These are phyloP conservation scores for Chaetomidium leptoderma DNA, from an alignment of 495 filamentous ascomycete genomes.

Conservation along the genomic window DNA sequence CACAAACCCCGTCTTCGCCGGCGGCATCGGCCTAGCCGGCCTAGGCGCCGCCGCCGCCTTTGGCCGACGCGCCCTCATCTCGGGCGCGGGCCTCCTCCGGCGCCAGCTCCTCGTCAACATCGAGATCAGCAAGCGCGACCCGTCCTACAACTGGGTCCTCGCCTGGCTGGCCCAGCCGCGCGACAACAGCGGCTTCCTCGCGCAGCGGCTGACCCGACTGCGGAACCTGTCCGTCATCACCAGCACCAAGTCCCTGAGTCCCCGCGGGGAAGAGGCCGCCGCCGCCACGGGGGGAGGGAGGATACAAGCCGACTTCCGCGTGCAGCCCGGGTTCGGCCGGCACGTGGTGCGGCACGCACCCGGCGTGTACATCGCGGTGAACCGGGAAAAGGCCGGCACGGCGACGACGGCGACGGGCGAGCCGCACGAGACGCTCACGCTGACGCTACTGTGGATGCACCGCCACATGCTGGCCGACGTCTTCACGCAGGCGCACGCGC, in stretches of 20 bases:
- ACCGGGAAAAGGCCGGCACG: slow-evolving; percentile 73
- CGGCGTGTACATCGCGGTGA: slow-evolving; percentile 74
- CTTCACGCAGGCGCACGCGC: slow-evolving; percentile 75
- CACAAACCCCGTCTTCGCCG: slow-evolving; percentile 55
- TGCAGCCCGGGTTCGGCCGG: slow-evolving; percentile 85
- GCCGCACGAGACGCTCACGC: slow-evolving; percentile 89
- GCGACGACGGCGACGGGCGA: slow-evolving; percentile 70
- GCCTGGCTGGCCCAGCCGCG: slow-evolving; percentile 89
- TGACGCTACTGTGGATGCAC: slow-evolving; percentile 86
- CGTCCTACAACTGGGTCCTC: slow-evolving; percentile 90
- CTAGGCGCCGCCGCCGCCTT: slow-evolving; percentile 73
- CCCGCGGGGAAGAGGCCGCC: slow-evolving; percentile 48
- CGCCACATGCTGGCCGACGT: slow-evolving; percentile 81
- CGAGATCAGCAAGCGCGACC: slow-evolving; percentile 89
- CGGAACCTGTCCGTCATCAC: slow-evolving; percentile 48
- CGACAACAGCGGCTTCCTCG: slow-evolving; percentile 43
- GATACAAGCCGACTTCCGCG: slow-evolving; percentile 71
- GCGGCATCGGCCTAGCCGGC: slow-evolving; percentile 77
- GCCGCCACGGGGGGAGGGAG: slow-evolving; percentile 49
- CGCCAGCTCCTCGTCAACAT: slow-evolving; percentile 88
- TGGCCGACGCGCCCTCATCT: slow-evolving; percentile 66
- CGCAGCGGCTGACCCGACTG: slow-evolving; percentile 46
- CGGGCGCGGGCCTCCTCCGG: slow-evolving; percentile 65
- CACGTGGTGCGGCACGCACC: slow-evolving; percentile 83
- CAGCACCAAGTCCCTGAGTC: slow-evolving; percentile 53